Base-by-base conservation (phyloP, 768 basidiomycete species). In the Russula virescens region DNA sequence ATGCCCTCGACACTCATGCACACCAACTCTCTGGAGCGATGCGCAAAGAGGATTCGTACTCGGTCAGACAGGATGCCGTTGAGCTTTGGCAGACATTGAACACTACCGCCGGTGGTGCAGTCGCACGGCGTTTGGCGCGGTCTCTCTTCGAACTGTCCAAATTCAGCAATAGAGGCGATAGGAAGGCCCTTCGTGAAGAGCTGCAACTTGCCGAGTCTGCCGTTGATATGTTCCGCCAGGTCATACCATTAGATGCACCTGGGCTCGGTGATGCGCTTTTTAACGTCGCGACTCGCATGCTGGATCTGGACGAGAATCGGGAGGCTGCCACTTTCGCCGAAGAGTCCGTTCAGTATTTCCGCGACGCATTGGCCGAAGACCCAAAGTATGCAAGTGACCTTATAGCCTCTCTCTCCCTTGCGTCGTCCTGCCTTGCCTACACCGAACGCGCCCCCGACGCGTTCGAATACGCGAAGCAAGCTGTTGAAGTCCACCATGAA, bases 341-440 rank as follows among this genome's bases (percentile, higher is more conserved):
- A 50, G 62, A 63, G 47, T 59, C 58, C 0, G 47, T 55, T 23
- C 58, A 55, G 9, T 45, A 63, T 23, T 63, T 63, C 62, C 52
- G 31, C 23, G 53, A 63, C n/a, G 58, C 62, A n/a, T 13, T 2
- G 2, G 26, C n/a, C 1, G 47, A 55, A 3, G 46, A 38, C 26
- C 47, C 2, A 5, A 63, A 55, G 25, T 63, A 63, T 7, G 38
- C 38, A 2, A 19, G 43, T 10, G 58, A 63, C 48, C 58, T 63
- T 28, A 49, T 63, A 25, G 35, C 49, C 40, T 60, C 62, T 6
- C 62, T 63, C 9, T 49, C 62, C 3, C 58, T 63, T 1, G 58
- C 62, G 14, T 63, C 62, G 1, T 55, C 62, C 26, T 59, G 62
- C 23, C 62, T 63, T 42, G 58, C 62, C 21, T 59, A 47, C 23